phyloP scores from a whole-genome alignment of 2,329 filamentous ascomycete species.

The Davidsoniella virescens region DNA sequence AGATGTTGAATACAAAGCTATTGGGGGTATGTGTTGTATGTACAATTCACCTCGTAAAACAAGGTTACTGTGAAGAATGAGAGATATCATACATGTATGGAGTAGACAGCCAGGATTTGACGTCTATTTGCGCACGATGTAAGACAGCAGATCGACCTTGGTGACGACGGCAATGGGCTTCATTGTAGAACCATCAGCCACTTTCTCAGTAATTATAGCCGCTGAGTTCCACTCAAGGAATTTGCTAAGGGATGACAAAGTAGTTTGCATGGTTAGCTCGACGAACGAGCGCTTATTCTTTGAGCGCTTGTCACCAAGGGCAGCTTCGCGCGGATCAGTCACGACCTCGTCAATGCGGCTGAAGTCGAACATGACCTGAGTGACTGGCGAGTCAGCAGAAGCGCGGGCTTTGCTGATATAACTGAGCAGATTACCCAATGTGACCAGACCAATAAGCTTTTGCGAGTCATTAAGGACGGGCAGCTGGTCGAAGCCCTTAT shows the following conservation, averaged over 20 bases:
- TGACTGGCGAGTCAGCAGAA: slow-evolving; percentile 54
- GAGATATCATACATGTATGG: too few species aligned
- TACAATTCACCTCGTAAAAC: too few species aligned
- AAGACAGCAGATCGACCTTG: slow-evolving; percentile 88
- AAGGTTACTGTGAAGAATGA: too few species aligned
- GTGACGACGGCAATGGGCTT: slow-evolving; percentile 86
- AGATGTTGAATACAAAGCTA: too few species aligned
- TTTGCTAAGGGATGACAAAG: slow-evolving; percentile 64
- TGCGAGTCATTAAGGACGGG: slow-evolving; percentile 57
- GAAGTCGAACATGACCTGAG: slow-evolving; percentile 95
- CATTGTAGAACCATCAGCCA: slow-evolving; percentile 28
- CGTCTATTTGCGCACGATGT: slow-evolving; percentile 52
- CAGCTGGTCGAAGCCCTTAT: slow-evolving; percentile 94
- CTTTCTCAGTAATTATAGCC: slow-evolving; percentile 75
- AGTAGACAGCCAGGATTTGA: too few species aligned
- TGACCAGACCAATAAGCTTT: slow-evolving; percentile 79
- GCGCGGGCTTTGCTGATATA: slow-evolving; percentile 78
- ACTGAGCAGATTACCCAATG: slow-evolving; percentile 82
- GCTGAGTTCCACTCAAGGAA: slow-evolving; percentile 99
- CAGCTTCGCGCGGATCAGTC: slow-evolving; percentile 63
- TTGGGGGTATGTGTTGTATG: too few species aligned
- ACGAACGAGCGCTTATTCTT: slow-evolving; percentile 53
- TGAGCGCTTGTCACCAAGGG: slow-evolving; percentile 19
- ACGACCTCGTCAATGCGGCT: slow-evolving; percentile 72
- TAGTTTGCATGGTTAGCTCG: slow-evolving; percentile 84